Conservation (phyloP, 2,329 filamentous ascomycete genomes). For the Nannizzia gypsea region DNA sequence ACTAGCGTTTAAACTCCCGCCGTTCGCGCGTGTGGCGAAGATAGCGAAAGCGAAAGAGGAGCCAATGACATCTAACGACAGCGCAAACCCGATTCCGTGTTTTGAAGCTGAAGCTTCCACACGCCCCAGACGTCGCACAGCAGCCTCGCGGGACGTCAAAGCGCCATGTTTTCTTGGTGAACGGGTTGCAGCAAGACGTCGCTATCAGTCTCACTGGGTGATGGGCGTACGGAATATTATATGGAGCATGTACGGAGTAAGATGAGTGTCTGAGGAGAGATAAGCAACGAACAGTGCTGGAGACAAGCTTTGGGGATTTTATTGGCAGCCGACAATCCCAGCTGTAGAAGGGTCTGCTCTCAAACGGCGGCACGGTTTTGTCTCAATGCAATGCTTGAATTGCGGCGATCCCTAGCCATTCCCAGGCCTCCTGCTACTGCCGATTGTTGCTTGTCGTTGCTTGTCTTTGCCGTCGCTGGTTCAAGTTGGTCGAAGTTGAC, state of each 20-base stretch:
- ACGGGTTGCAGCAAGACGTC: too few relatives aligned
- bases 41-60: not conserved
- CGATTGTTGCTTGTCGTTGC: not conserved
- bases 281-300: not conserved
- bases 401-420: not conserved
- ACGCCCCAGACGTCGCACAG: not conserved
- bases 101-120: not conserved
- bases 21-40: conserved; percentile 1
- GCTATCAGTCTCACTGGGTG: too few relatives aligned
- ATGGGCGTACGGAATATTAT: too few relatives aligned
- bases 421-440: not conserved
- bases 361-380: not conserved
- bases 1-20: not conserved
- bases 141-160: not conserved
- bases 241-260: too few relatives aligned
- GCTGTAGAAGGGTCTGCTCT: not conserved
- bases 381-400: not conserved
- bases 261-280: not conserved
- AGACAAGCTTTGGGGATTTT: not conserved
- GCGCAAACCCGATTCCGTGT: not conserved
- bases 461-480: not conserved
- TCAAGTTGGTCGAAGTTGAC: not conserved
- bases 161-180: not conserved
- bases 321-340: not conserved
- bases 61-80: not conserved